Base-by-base conservation (phyloP, 345 rosid species). In the Cardamine occulta region DNA sequence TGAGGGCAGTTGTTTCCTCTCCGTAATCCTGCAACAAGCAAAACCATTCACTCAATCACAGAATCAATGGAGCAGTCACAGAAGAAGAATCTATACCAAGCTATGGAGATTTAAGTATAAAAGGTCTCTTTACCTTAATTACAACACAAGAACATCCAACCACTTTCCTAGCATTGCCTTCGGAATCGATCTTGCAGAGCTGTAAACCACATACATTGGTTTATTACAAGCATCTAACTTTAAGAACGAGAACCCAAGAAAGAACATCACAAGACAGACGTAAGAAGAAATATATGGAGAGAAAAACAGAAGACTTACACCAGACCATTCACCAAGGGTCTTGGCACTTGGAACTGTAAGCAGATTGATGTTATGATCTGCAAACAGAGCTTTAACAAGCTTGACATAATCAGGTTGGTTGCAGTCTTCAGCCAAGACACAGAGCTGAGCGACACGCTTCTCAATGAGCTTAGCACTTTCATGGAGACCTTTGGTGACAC, bases 281-380 rank as follows among this genome's bases (percentile, higher is more conserved):
- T 14, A 32, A 31, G 17, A 24, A 53, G 56, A 28, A 28, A 15
- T 52, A 51, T 19, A 51, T 8, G 14, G 15, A 9, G 54, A 19
- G 55, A 10, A 51, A 51, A 51, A 21, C 7, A 35, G 24, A n/a
- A 59, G 24, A 85, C 93, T 84, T 82, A 91, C 95, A 54, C 97
- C 95, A 58, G 93, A 91, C 97, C 97, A 91, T 73, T 91, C 97
- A 70, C 97, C 97, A 4, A 89, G 91, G 47, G 89, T 77, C 65
- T 91, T 88, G 23, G 96, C 86, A 80, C 86, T 85, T 8, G 91
- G 91, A 48, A 87, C 91, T 0, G 76, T 84, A 47, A 89, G 58
- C 66, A 89, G 74, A 70, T 79, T 80, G 28, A 86, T 87, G 58
- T 85, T 85, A 69, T 86, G 97, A 53, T 91, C 95, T 28, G 81